Evolutionary conservation across 768 basidiomycete species (phyloP), one percentile per base, ranked within the genome.

Genomic region (Trametes gibbosa): DNA sequence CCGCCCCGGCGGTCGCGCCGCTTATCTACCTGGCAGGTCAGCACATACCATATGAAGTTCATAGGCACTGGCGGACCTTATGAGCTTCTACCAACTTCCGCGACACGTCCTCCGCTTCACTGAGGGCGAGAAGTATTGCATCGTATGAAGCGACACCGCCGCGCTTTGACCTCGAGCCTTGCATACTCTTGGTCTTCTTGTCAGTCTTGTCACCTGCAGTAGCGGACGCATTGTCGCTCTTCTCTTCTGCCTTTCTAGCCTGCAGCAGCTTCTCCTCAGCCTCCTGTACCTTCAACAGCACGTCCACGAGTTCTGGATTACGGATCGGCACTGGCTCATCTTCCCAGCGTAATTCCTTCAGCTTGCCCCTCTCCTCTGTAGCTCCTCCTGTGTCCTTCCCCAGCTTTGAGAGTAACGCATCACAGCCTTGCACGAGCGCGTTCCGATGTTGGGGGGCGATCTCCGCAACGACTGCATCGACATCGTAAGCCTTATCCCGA

Each of bases 231-330:
- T 76, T 72, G 48, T 67, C 70, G 13, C 59, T 62, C 13, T 60
- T 63, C 45, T 70, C 68, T 25, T 43, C 68, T 1, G 58, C 24
- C 50, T 61, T 65, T 27, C 65, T 68, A 56, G 72, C 69, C 25
- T 74, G 75, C 27, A 74, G 74, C 45, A 97, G 74, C 59, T 78
- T 82, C 9, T 72, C 75, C 66, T 94, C 83, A 1, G 89, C 90
- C 17, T 87, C 84, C 67, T 95, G 92, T 3, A 96, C 88, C 64
- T 83, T 89, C 62, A 92, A 73, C 55, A 97, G 75, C 29, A 91
- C 90, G 66, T 89, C 90, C 47, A 97, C 95, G 57, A 98, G 76
- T 72, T 98, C 95, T 0, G 93, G 92, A 67, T 89, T 94, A 53
- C 95, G 82, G 45, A 97, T 81, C 17, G 94, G 92, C 6, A 98